phyloP scores from a whole-genome alignment of 2,329 filamentous ascomycete species.

The Biscogniauxia mediterranea region DNA sequence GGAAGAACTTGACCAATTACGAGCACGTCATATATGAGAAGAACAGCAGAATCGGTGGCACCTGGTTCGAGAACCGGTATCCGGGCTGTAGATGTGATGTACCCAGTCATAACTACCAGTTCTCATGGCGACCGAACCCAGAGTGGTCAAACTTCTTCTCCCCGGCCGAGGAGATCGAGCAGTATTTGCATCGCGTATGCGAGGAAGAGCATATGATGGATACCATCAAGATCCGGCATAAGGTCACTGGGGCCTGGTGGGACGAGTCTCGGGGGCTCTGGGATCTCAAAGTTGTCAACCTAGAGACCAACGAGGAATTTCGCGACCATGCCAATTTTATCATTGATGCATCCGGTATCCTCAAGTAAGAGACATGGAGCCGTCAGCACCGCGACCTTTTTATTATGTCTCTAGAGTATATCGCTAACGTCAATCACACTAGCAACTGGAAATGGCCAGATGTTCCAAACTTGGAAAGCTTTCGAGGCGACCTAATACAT shows the following conservation, averaged over 20 bases:
- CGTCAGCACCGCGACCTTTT: not conserved
- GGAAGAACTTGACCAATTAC: constrained; percentile 41
- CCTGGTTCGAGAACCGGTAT: constrained; percentile 59
- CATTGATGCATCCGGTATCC: constrained; percentile 49
- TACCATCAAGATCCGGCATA: constrained; percentile 43
- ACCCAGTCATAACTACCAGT: constrained; percentile 61
- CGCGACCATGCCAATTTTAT: constrained; percentile 47
- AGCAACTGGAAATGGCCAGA: constrained; percentile 55
- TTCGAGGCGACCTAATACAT: constrained; percentile 50
- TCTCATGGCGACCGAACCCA: constrained; percentile 58
- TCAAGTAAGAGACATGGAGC: constrained; percentile 45
- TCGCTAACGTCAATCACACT: constrained; percentile 7
- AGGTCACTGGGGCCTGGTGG: constrained; percentile 44
- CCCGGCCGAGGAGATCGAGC: constrained; percentile 52
- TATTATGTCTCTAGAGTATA: not conserved
- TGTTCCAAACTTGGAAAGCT: constrained; percentile 44
- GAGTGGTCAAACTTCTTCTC: constrained; percentile 59
- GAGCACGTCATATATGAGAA: constrained; percentile 55
- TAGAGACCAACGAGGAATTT: constrained; percentile 40
- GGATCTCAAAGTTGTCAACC: constrained; percentile 40
- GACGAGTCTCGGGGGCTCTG: constrained; percentile 42
- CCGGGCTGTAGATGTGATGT: constrained; percentile 58
- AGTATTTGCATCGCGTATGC: constrained; percentile 49
- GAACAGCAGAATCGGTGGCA: constrained; percentile 54
- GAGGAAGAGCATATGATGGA: constrained; percentile 47